Conservation (phyloP, 208 protist genomes). For the Leishmania major region DNA sequence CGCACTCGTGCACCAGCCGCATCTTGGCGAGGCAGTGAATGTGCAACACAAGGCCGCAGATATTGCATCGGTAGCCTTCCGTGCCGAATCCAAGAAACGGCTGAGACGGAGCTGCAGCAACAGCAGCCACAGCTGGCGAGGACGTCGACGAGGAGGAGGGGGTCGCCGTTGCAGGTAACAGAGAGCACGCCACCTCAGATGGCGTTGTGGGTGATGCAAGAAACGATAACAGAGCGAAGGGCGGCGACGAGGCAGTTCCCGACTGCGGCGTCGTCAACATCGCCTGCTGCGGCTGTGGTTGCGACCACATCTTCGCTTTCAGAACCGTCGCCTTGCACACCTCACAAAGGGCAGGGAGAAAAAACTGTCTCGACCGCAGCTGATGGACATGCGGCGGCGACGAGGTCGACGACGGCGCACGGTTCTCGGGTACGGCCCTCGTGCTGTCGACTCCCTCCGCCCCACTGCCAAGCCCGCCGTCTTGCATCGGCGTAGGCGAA, state of each 20-base stretch:
- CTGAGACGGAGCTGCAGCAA: slow-evolving; percentile 6
- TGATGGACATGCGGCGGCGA: slow-evolving; percentile 25
- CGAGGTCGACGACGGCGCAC: background rate
- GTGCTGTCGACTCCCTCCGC: background rate
- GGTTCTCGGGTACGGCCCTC: background rate
- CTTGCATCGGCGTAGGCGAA: background rate
- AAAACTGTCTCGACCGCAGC: slow-evolving; percentile 25
- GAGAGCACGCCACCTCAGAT: background rate
- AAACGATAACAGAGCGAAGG: background rate
- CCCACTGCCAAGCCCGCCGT: background rate
- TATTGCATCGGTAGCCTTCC: slow-evolving; percentile 43
- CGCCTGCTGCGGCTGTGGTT: background rate
- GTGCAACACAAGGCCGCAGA: slow-evolving; percentile 44
- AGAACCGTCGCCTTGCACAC: slow-evolving; percentile 16
- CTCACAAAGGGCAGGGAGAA: slow-evolving; percentile 20
- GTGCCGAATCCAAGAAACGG: slow-evolving; percentile 47
- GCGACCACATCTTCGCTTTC: slow-evolving; percentile 13
- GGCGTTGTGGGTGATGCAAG: slow-evolving; percentile 1
- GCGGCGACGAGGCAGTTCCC: background rate
- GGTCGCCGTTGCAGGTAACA: background rate
- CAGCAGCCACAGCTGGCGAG: background rate
- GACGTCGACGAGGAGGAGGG: background rate
- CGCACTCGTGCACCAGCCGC: slow-evolving; percentile 19
- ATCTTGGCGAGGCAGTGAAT: slow-evolving; percentile 39
- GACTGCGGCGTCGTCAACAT: background rate